A percentile compares a stretch with the other conserved stretches of the same genome.
phyloP scores from a whole-genome alignment of 1,139 yeast genomes.

The Hyphopichia wangnamkhiaoensis region DNA sequence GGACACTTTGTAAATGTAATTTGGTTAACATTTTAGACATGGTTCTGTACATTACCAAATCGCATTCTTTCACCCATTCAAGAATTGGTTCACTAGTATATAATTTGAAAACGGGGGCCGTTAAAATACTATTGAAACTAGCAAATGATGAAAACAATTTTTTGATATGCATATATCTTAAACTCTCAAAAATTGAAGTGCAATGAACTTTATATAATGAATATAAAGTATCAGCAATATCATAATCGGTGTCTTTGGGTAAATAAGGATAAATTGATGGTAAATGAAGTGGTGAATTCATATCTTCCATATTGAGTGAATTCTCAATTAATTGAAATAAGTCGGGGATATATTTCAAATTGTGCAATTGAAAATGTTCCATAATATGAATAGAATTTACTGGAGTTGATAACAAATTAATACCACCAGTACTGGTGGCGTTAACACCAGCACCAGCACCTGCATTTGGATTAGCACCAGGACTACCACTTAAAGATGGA shows the following conservation, averaged over 20 bases:
- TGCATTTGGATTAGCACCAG: constrained; percentile 6
- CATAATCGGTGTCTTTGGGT: constrained; percentile 52
- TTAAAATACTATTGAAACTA: constrained; percentile 59
- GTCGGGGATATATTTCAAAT: constrained; percentile 38
- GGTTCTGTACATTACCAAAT: constrained; percentile 59
- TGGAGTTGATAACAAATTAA: constrained; percentile 7
- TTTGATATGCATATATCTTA: constrained; percentile 68
- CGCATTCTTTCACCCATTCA: constrained; percentile 70
- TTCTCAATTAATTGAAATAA: constrained; percentile 33
- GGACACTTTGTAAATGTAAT: constrained; percentile 62
- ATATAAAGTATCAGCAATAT: constrained; percentile 60
- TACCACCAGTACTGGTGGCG: constrained; percentile 9
- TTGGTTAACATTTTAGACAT: constrained; percentile 68
- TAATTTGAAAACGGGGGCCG: constrained; percentile 65
- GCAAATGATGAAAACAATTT: constrained; percentile 55
- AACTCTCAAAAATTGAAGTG: constrained; percentile 58
- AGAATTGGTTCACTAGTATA: constrained; percentile 51
- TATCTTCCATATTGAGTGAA: constrained; percentile 20
- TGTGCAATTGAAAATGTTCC: constrained; percentile 10
- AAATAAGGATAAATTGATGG: constrained; percentile 57
- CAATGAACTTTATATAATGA: constrained; percentile 67
- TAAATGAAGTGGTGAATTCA: constrained; percentile 37
- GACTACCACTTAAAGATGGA: constrained; percentile 27
- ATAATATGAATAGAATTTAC: constrained; percentile 5
- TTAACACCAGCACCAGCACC: constrained; percentile 11